Evolutionary conservation across 495 filamentous ascomycete species (phyloP).

Genomic region (Cudoniella acicularis): DNA sequence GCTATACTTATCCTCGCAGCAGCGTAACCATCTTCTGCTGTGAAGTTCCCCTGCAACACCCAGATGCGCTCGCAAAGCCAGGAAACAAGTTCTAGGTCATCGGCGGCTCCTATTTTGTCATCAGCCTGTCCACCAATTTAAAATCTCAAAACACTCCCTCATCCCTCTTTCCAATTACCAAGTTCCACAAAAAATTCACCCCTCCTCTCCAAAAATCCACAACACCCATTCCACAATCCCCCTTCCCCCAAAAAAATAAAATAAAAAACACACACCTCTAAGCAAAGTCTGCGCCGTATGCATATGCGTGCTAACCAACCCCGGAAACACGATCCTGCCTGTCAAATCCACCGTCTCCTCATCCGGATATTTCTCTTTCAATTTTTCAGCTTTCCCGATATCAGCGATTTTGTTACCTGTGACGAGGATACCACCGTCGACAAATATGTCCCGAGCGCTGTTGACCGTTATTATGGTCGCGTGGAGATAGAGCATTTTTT

Average conservation of each 20-base stretch:
- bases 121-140: too few species aligned
- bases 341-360: conserved; percentile 27
- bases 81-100: conserved; percentile 41
- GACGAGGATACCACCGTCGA: conserved; percentile 42
- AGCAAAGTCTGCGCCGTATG: conserved; percentile 47
- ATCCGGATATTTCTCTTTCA: conserved; percentile 9
- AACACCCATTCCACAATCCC: background rate
- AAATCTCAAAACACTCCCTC: too few species aligned
- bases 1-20: conserved; percentile 44
- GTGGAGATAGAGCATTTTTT: conserved; percentile 8
- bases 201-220: too few species aligned
- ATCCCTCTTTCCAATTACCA: too few species aligned
- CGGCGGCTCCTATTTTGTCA: conserved; percentile 28
- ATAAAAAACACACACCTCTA: conserved; percentile 29
- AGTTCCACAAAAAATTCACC: too few species aligned
- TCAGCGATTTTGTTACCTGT: conserved; percentile 33
- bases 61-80: conserved; percentile 48
- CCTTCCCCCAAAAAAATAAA: conserved; percentile 1
- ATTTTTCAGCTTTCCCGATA: conserved; percentile 38
- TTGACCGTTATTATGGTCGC: conserved; percentile 48
- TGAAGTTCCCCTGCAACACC: conserved; percentile 45
- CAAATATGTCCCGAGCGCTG: conserved; percentile 37
- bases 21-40: conserved; percentile 41
- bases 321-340: conserved; percentile 44
- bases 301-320: conserved; percentile 46